Base-by-base conservation (phyloP, 2,329 filamentous ascomycete species). In the Dothistroma pini region DNA sequence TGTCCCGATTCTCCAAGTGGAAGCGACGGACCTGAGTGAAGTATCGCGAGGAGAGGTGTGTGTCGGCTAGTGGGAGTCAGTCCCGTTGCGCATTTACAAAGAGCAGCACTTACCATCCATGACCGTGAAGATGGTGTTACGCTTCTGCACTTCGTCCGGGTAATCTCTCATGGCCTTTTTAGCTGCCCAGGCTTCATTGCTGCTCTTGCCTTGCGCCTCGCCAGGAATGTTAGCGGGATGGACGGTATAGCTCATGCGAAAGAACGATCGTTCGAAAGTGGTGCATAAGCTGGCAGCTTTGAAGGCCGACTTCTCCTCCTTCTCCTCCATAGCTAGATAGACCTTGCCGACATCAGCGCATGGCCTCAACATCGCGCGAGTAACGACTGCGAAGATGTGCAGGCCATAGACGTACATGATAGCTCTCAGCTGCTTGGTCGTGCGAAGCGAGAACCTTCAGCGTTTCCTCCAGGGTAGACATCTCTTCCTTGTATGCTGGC, bases 401-500 rank as follows among this genome's bases (percentile, higher is more conserved):
- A 31, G 25, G 12, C 10, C 21, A 21, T 21, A 31, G 14, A 84
- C 87, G 80, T 75, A 90, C 88, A 79, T 90, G 88, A 72, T 90
- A 91, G 54, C 81, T 84, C 67, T 77, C 79, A 58, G 80, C 78
- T 29, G 88, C 88, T 66, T 84, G 82, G 0, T 84, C 81, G 69
- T 91, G 88, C 32, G 83, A 87, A 5, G 86, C 86, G 62, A 90
- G 75, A 22, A 90, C 87, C 47, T 86, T 84, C 21, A 91, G 75
- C 0, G 88, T 90, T 70, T 89, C 86, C 64, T 84, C 81, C 52
- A 90, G 77, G 0, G 85, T 89, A 60, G 88, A 85, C 59, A 86
- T 77, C 59, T 90, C 87, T 72, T 91, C 88, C 74, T 89, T 89
- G 77, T 90, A 91, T 70, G 89, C 89, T 19, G 88, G 88, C 49